These are phyloP conservation scores for Mesotaenium endlicherianum DNA, from an alignment of 139 green algal genomes.

Conservation along the genomic window DNA sequence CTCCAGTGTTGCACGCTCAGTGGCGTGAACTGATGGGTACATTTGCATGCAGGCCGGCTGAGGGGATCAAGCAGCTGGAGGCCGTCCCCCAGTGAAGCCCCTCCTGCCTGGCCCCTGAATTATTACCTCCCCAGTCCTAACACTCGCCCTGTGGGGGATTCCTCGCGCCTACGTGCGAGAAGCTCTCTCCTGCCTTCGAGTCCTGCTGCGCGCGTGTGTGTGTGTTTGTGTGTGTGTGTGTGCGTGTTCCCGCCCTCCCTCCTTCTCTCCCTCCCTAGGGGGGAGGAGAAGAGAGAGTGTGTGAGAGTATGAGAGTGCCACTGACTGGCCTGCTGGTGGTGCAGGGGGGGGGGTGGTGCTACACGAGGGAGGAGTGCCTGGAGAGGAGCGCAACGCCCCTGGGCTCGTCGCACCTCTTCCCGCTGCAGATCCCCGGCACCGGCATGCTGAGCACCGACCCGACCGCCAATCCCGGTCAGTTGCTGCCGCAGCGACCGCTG, in stretches of 20 bases:
- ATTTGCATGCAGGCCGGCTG: no score
- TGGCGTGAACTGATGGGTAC: no score
- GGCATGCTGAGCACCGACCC: not conserved
- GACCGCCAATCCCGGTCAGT: not conserved
- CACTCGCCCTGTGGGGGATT: not conserved
- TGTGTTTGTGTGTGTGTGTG: no score
- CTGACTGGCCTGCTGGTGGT: no score
- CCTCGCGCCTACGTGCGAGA: not conserved
- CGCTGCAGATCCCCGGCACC: no score
- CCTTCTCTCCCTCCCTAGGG: not conserved
- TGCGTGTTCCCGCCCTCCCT: not conserved
- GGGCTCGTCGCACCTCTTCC: not conserved
- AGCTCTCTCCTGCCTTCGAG: not conserved
- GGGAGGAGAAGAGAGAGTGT: no score
- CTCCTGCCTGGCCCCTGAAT: not conserved
- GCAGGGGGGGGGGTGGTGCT: not conserved
- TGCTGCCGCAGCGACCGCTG: no score
- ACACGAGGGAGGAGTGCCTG: not conserved
- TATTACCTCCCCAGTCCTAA: not conserved
- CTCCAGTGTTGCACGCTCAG: no score
- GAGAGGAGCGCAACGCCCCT: not conserved
- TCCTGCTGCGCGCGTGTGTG: not conserved
- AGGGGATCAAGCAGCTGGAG: no score
- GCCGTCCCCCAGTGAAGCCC: fast-evolving
- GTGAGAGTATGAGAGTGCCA: no score